Evolutionary conservation across 768 basidiomycete genomes (phyloP), one percentile per base, ranked within the genome.

Genomic region (Naganishia friedmannii): DNA sequence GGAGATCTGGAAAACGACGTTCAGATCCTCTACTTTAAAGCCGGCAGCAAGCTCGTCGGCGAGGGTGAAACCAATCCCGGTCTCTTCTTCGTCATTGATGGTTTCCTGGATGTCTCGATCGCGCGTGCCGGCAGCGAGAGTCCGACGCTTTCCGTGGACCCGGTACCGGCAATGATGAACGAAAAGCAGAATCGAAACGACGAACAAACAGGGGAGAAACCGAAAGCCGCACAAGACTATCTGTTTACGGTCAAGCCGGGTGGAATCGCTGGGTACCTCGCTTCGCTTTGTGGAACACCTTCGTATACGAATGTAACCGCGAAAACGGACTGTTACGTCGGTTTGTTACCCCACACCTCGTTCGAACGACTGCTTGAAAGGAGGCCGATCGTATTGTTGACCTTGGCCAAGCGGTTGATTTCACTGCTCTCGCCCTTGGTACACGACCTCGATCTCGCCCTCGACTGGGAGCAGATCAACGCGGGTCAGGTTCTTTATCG

Each of bases 311-410:
- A 95, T 79, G 96, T 99, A 65, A 77, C 74, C 37, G 93, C 96
- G 5, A 98, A 97, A 83, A 98, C 94, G 0, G 95, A 99, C 77
- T 90, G 89, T n/a, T 99, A 95, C 76, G 96, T 98, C 73, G 96
- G 96, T 0, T 95, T 95, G 80, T 81, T 99, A 32, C 91, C 96
- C 0, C 87, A 90, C 2, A 86, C 89, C 77, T 90, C 95, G 7
- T 83, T 99, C 67, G 93, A 98, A 77, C 85, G 90, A 28, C 85
- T 99, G 67, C 85, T 98, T 51, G 96, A 98, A 81, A 89, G 93
- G 74, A 86, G 91, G 56, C 96, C 96, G 1, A 98, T 99, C 66
- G 96, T 99, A 2, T 85, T 98, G 13, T 83, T 99, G 17, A 99
- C 96, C 0, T 84, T 99, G 29, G 93, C 95, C 0, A 99, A 98